These are phyloP conservation scores for Apiotrichum brassicae DNA, from an alignment of 1,284 basidiomycete species.

Conservation along the genomic window DNA sequence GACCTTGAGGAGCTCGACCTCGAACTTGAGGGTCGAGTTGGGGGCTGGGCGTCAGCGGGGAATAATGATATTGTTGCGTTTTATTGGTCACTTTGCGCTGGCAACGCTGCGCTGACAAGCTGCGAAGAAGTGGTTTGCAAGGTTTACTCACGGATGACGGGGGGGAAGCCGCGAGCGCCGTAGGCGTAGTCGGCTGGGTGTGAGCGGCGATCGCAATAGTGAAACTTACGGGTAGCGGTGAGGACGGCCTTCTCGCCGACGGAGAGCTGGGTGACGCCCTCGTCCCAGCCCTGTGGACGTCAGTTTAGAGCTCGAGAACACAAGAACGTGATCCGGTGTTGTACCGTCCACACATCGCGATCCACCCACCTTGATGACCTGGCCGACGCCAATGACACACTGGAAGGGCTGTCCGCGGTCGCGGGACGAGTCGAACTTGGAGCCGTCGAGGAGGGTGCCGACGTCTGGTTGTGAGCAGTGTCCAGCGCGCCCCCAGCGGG, in stretches of 20 bases:
- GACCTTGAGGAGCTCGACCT: slow-evolving; percentile 53
- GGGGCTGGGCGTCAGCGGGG: background rate
- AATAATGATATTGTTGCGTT: no score
- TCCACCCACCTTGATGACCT: slow-evolving; percentile 59
- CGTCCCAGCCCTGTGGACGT: slow-evolving; percentile 66
- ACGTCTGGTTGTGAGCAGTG: slow-evolving; percentile 31
- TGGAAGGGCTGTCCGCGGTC: slow-evolving; percentile 56
- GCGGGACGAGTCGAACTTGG: slow-evolving; percentile 49
- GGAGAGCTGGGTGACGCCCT: slow-evolving; percentile 72
- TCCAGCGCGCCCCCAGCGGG: no score
- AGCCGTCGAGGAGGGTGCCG: slow-evolving; percentile 47
- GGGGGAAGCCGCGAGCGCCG: slow-evolving; percentile 56
- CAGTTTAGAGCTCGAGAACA: slow-evolving; percentile 15
- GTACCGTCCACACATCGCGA: background rate
- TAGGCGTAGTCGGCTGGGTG: slow-evolving; percentile 29
- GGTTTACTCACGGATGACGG: slow-evolving; percentile 53
- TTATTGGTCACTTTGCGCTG: no score
- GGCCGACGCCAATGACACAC: slow-evolving; percentile 66
- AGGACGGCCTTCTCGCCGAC: slow-evolving; percentile 68
- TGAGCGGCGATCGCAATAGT: slow-evolving; percentile 5
- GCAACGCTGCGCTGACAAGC: no score
- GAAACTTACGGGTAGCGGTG: slow-evolving; percentile 44
- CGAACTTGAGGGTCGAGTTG: slow-evolving; percentile 52
- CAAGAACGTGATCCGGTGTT: no score
- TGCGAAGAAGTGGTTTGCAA: no score